Conservation (phyloP, 2,329 filamentous ascomycete genomes). For the Neonectria hederae region DNA sequence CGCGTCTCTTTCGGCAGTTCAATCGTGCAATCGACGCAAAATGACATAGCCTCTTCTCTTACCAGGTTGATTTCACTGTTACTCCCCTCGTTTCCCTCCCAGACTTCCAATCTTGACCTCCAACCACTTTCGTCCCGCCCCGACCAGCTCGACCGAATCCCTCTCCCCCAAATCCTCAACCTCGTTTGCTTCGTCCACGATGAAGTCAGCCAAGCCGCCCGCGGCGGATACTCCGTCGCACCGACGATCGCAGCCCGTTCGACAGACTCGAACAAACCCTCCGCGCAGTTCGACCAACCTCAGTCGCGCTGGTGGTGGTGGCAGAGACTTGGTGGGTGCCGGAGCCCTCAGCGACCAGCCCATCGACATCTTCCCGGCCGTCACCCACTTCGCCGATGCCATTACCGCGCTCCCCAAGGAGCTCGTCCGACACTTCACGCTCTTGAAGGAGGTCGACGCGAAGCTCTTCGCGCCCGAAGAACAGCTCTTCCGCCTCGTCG, state of each 20-base stretch:
- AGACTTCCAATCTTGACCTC: constrained; percentile 24
- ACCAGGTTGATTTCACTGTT: constrained; percentile 35
- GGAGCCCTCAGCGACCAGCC: constrained; percentile 62
- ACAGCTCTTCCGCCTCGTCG: constrained; percentile 78
- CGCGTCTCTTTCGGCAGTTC: constrained; percentile 28
- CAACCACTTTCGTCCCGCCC: constrained; percentile 36
- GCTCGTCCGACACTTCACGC: constrained; percentile 92
- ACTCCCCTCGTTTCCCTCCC: constrained; percentile 24
- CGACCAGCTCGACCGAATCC: constrained; percentile 36
- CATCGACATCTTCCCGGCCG: constrained; percentile 73
- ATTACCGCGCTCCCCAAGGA: constrained; percentile 94
- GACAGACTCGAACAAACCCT: constrained; percentile 73
- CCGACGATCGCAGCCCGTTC: constrained; percentile 70
- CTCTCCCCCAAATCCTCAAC: constrained; percentile 24
- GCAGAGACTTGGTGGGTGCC: constrained; percentile 57
- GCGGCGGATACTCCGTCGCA: constrained; percentile 56
- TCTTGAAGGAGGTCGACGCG: constrained; percentile 96
- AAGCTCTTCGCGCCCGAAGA: constrained; percentile 93
- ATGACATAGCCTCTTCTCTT: constrained; percentile 38
- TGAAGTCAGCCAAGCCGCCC: constrained; percentile 65
- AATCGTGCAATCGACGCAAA: constrained; percentile 31
- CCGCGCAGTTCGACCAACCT: constrained; percentile 62
- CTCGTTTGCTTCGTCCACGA: constrained; percentile 49
- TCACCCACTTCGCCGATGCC: constrained; percentile 86
- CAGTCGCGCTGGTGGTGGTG: constrained; percentile 53